Base-by-base conservation (phyloP, 73 alveolate species). In the Loxodes magnus region DNA sequence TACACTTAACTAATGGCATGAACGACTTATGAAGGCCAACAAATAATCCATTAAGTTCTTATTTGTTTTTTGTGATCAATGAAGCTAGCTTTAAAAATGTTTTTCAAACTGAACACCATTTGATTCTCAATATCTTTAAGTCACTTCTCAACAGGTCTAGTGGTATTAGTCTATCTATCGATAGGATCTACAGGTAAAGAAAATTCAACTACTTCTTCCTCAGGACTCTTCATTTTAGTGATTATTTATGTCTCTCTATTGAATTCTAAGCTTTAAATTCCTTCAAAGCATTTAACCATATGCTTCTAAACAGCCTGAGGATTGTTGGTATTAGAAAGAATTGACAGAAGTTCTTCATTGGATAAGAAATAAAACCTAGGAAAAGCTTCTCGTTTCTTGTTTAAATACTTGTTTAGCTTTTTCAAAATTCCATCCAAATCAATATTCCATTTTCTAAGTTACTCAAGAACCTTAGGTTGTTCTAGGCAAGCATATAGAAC, bases 271-370 rank as follows among this genome's bases (percentile, higher is more conserved):
- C 86, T 85, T 44, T 77, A 83, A 17, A 38, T 36, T 36, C 98
- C 98, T 67, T 93, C 99, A 70, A 95, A 93, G 63, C 98, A 93
- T 74, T 95, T 95, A 82, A 90, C 93, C 74, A 95, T 77, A 70
- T 95, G 97, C 14, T 96, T 97, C 84, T 95, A 89, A 43, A 95
- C 99, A 21, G 86, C 79, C 52, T 90, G 69, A 0, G 98, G 98
- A 50, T 95, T 98, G 51, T 86, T 84, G 31, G 96, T 84, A 58
- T 89, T 92, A 38, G 96, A 88, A 50, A 89, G 68, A 27, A 89
- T 89, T 5, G 52, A 38, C 19, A 38, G 19, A 38, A 38, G 59
- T 34, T 77, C 87, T 25, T 46, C 99, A 67, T 95, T 95, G 17
- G 99, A 93, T 51, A 95, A 76, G 89, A 95, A 95, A 66, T 95